Base-by-base conservation (phyloP, 345 rosid genomes). In the Populus tremula region DNA sequence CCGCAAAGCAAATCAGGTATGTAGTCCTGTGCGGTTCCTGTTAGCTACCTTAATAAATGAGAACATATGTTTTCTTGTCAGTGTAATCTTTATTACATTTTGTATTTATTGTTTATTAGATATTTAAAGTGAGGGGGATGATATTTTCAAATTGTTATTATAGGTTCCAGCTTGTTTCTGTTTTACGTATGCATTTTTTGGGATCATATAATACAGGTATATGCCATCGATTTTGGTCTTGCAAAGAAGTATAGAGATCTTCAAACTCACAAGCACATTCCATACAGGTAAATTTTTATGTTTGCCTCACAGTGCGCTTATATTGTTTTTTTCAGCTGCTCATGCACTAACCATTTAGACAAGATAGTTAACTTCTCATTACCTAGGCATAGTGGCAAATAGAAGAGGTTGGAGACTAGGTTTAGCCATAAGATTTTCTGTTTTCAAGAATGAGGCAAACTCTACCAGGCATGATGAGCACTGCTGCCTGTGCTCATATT, bases 181-280 rank as follows among this genome's bases (percentile, higher is more conserved):
- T n/a, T 75, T 49, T 16, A 35, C 56, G 13, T 38, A 45, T 61
- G 20, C 21, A 36, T 45, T 77, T 61, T 74, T 70, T 27, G 56
- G 59, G 70, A 54, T 25, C 45, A 78, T 11, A 56, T 83, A 2
- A 74, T 25, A 23, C 84, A 93, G 97, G 94, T 92, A 49, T 92
- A 89, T 74, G 80, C 85, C 72, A 93, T 93, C 85, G 97, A 93
- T 79, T 93, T 85, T 89, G 97, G 97, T 61, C 97, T 92, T 76
- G 97, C 93, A 43, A 92, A 92, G 88, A 92, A 91, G 84, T 92
- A 92, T 83, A 88, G 95, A 84, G 97, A 92, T 85, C 95, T 92
- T 82, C 97, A 92, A 81, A 92, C 97, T 54, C 93, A 90, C 75
- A 91, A 90, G 87, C 97, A 92, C 85, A 92, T 92, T 71, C 93